Evolutionary conservation across 192 early-diverging fungal genomes (phyloP).

Genomic region (Coemansia aciculifera): DNA sequence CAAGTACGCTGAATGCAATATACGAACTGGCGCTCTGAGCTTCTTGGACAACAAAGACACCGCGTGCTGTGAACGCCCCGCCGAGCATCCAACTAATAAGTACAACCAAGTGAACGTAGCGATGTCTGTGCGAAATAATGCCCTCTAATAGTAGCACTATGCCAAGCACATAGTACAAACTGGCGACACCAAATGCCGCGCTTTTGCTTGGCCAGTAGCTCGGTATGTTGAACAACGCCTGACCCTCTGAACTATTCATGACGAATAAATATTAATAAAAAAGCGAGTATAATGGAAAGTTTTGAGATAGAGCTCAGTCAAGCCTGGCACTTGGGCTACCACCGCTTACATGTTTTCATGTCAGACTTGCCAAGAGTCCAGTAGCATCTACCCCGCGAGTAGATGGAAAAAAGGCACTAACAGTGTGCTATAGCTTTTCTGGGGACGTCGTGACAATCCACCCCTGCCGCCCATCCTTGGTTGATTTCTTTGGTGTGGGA

Average conservation of each 20-base stretch:
- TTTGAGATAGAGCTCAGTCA: neutral
- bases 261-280: neutral
- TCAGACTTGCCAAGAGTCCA: neutral
- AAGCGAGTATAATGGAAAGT: neutral
- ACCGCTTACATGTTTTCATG: neutral
- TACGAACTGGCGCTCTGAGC: neutral
- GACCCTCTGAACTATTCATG: neutral
- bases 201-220: constrained; percentile 16
- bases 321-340: neutral
- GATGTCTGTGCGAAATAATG: neutral
- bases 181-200: constrained; percentile 14
- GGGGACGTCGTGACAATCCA: neutral
- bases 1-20: constrained; percentile 13
- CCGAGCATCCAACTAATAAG: constrained; percentile 17
- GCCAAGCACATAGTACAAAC: constrained; percentile 2
- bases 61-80: constrained; percentile 18
- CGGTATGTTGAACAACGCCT: constrained; percentile 10
- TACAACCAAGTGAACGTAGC: neutral
- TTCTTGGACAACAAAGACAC: neutral
- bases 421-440: neutral
- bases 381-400: neutral
- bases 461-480: neutral
- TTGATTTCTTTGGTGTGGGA: neutral
- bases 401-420: neutral
- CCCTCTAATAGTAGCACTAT: constrained; percentile 5